Percentiles rank a stretch among this genome's conserved stretches.
phyloP scores from a whole-genome alignment of 2,329 filamentous ascomycete genomes.

The Aspergillus sp. region DNA sequence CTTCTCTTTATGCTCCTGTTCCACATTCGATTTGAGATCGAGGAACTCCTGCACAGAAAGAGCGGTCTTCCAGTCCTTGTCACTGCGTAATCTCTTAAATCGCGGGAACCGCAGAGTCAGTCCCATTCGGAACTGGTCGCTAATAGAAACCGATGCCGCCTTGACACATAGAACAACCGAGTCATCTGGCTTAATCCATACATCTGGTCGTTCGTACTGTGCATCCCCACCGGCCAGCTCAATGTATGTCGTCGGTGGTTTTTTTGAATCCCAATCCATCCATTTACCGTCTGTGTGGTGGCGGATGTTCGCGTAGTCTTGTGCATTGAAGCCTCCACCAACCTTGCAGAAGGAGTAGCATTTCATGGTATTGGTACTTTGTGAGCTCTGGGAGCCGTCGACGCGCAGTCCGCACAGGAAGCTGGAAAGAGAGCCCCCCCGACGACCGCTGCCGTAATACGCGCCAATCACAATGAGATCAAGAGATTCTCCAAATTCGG shows the following conservation, averaged over 20 bases:
- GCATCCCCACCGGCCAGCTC: conserved; percentile 71
- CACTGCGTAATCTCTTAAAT: conserved; percentile 72
- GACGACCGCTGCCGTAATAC: conserved; percentile 80
- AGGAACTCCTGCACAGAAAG: conserved; percentile 73
- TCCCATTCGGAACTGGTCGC: conserved; percentile 69
- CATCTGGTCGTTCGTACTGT: conserved; percentile 73
- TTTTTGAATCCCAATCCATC: conserved; percentile 72
- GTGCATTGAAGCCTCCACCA: conserved; percentile 80
- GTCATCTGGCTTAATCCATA: conserved; percentile 86
- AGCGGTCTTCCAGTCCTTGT: conserved; percentile 76
- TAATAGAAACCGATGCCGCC: conserved; percentile 67
- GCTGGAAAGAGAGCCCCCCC: conserved; percentile 75
- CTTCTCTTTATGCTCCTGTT: conserved; percentile 70
- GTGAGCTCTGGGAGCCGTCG: conserved; percentile 59
- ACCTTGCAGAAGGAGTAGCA: conserved; percentile 97
- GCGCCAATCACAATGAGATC: conserved; percentile 86
- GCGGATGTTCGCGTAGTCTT: conserved; percentile 76
- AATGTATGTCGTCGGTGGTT: conserved; percentile 70
- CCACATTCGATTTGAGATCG: conserved; percentile 60
- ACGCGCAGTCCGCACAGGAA: conserved; percentile 85
- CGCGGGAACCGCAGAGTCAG: conserved; percentile 84
- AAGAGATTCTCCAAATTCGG: conserved; percentile 85
- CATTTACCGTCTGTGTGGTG: conserved; percentile 89
- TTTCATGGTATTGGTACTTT: conserved; percentile 57
- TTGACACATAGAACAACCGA: conserved; percentile 86